Conservation (phyloP, 176 grass and related monocot genomes). For the Sorghum bicolor region DNA sequence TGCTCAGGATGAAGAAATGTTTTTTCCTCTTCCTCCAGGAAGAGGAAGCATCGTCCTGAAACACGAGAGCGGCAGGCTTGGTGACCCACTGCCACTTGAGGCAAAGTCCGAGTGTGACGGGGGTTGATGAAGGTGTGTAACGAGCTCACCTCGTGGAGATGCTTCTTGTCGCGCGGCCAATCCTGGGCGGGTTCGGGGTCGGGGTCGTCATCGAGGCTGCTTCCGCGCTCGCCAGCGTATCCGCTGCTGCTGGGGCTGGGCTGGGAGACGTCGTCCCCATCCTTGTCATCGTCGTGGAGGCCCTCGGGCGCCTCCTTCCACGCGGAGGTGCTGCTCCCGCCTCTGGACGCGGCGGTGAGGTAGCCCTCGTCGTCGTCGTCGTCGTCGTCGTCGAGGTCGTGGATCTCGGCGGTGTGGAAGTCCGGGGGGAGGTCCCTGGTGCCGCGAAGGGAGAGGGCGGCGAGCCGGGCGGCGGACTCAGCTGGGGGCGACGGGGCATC, state of each 20-base stretch:
- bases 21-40: constrained; percentile 98
- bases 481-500: background rate
- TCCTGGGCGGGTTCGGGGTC: constrained; percentile 31
- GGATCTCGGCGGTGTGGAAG: constrained; percentile 48
- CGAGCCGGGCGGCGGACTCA: background rate
- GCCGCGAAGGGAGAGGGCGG: constrained; percentile 34
- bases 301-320: constrained; percentile 35
- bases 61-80: background rate
- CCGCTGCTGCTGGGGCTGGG: constrained; percentile 88
- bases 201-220: constrained; percentile 62
- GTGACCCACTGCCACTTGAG: background rate
- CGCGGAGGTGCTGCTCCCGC: constrained; percentile 28
- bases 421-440: constrained; percentile 51
- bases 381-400: constrained; percentile 31
- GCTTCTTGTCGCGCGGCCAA: constrained; percentile 69
- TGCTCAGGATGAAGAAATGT: constrained; percentile 92
- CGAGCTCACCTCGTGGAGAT: constrained; percentile 58
- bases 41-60: constrained; percentile 84
- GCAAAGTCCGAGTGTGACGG: background rate
- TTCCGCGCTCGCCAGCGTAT: constrained; percentile 86
- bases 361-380: constrained; percentile 36
- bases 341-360: constrained; percentile 44
- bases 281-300: constrained; percentile 28
- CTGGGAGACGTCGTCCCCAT: constrained; percentile 35
- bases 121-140: background rate